Base-by-base conservation (phyloP, 176 grass and related monocot genomes). In the Carex littledalei region DNA sequence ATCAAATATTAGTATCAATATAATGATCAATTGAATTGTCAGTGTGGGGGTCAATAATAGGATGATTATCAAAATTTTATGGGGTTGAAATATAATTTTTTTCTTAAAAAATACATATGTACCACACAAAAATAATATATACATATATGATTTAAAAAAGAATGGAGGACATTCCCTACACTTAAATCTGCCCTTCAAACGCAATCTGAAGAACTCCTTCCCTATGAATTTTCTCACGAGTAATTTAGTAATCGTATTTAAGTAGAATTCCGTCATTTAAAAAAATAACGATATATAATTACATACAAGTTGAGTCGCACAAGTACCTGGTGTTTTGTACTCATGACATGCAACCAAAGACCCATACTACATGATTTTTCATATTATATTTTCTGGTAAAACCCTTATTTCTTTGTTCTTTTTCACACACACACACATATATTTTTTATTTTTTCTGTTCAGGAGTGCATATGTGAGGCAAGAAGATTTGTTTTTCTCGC, bases 401-500 rank as follows among this genome's bases (percentile, higher is more conserved):
- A 47, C 45, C 45, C 45, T 47, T 47, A 47, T 47, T 47, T 47
- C 7, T 50, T 50, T 50, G 47, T 50, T 50, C 47, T 22, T 18
- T 84, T 3, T 20, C 15, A 49, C 60, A 22, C 64, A 58, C 37
- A 0, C 78, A 5, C 37, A 0, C 78, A 5, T 0, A 5, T 39
- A 39, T 45, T 21, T 79, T 14, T 57, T 81, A 3, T 26, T 18
- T 84, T 17, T 13, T 10, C 83, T 86, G 61, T 88, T 69, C 69
- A 98, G 93, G 87, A 75, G 84, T 67, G 96, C 96, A 50, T 95
- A 87, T 81, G 88, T 98, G 71, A 92, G 96, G 76, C 93, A 98
- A 81, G 96, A 95, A 22, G 93, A 98, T 67, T 78, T 98, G 63
- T 95, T 98, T 85, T 98, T 98, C 78, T 94, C 93, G 0, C 95